Percentiles rank a stretch among this genome's conserved stretches.
Conservation (phyloP, 305 asterid genomes). For the Caryopteris hybrid region DNA sequence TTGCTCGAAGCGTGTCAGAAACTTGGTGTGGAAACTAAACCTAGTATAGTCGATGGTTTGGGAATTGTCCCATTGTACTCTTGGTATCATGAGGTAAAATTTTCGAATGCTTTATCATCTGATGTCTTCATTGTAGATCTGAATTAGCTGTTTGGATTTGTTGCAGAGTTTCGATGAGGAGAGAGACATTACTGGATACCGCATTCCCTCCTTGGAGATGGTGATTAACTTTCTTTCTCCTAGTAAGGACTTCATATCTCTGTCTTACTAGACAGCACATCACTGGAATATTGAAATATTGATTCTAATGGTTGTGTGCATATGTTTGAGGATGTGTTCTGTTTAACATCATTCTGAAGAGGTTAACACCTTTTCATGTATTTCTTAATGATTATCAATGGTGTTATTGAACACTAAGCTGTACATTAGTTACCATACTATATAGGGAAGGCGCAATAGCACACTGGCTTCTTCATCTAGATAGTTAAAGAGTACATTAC, state of each 20-base stretch:
- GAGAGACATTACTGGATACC: conserved; percentile 65
- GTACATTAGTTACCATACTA: neutral
- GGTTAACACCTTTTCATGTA: neutral
- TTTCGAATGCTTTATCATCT: neutral
- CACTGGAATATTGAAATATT: conserved; percentile 1
- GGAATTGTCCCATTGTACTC: conserved; percentile 73
- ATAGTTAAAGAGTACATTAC: neutral
- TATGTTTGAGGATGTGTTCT: conserved; percentile 6
- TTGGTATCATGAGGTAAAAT: conserved; percentile 86
- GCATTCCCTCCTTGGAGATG: conserved; percentile 78
- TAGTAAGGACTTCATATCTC: conserved; percentile 56
- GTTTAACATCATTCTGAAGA: neutral
- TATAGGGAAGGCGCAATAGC: neutral
- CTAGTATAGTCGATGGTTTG: conserved; percentile 51
- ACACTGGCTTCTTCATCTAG: neutral
- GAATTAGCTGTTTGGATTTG: conserved; percentile 13
- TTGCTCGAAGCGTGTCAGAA: conserved; percentile 51
- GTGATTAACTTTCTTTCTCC: conserved; percentile 87
- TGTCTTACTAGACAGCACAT: conserved; percentile 22
- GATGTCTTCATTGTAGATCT: neutral
- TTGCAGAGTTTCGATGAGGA: conserved; percentile 83
- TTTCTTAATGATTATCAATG: neutral
- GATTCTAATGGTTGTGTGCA: neutral
- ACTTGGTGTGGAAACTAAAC: conserved; percentile 73
- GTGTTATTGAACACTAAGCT: neutral